phyloP scores from a whole-genome alignment of 2,329 filamentous ascomycete species.

The Dactylellina sp. region DNA sequence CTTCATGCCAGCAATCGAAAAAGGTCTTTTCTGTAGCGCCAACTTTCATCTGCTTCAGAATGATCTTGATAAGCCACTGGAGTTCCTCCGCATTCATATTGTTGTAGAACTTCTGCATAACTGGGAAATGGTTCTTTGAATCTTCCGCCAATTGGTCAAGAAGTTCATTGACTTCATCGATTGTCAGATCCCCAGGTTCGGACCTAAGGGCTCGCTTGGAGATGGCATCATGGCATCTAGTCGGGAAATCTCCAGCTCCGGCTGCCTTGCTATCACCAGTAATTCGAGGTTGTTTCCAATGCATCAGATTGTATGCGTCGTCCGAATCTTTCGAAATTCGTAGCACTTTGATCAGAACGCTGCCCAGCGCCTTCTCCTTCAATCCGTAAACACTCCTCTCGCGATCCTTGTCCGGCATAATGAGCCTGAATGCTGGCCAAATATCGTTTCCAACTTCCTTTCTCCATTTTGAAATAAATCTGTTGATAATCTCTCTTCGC shows the following conservation, averaged over 20 bases:
- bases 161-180: constrained; percentile 88
- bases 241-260: constrained; percentile 90
- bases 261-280: constrained; percentile 44
- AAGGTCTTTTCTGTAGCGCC: constrained; percentile 88
- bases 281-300: constrained; percentile 90
- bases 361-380: constrained; percentile 91
- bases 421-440: constrained; percentile 90
- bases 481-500: constrained; percentile 81
- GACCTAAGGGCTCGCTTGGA: constrained; percentile 83
- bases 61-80: constrained; percentile 93
- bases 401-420: constrained; percentile 86
- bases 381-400: constrained; percentile 90
- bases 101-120: constrained; percentile 85
- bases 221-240: constrained; percentile 84
- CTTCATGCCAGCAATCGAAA: constrained; percentile 82
- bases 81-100: constrained; percentile 94
- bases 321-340: constrained; percentile 92
- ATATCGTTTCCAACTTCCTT: constrained; percentile 90
- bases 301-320: constrained; percentile 83
- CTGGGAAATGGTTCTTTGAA: constrained; percentile 78
- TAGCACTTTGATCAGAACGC: constrained; percentile 88
- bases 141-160: constrained; percentile 80
- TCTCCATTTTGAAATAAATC: constrained; percentile 88
- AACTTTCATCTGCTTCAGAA: constrained; percentile 81
- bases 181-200: constrained; percentile 80